Evolutionary conservation across 1,284 basidiomycete genomes (phyloP).

Genomic region (Anthracocystis panici-leucophaei): DNA sequence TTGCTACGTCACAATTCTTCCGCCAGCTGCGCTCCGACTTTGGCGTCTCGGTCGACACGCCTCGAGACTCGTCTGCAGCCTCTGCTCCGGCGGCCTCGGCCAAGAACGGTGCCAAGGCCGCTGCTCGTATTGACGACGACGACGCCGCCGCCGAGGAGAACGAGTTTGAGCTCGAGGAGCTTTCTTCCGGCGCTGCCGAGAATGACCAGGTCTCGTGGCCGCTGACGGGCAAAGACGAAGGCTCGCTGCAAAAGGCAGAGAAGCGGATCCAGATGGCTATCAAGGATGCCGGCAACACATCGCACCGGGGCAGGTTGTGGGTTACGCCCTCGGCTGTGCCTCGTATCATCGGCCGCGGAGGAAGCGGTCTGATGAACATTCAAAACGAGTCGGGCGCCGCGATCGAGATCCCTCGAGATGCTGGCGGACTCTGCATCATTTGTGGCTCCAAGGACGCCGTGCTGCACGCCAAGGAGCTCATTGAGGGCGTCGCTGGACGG

Average conservation of each 20-base stretch:
- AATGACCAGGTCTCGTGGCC: slow-evolving; percentile 55
- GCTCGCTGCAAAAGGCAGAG: slow-evolving; percentile 52
- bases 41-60: slow-evolving; percentile 60
- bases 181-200: slow-evolving; percentile 17
- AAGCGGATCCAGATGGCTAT: slow-evolving; percentile 40
- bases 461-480: slow-evolving; percentile 55
- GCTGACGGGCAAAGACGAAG: slow-evolving; percentile 55
- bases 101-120: slow-evolving; percentile 23
- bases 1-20: slow-evolving; percentile 58
- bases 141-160: slow-evolving; percentile 43
- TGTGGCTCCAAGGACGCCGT: slow-evolving; percentile 58
- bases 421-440: slow-evolving; percentile 57
- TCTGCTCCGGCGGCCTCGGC: slow-evolving; percentile 18
- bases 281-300: slow-evolving; percentile 39
- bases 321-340: slow-evolving; percentile 50
- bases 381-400: slow-evolving; percentile 57
- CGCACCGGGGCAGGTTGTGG: slow-evolving; percentile 56
- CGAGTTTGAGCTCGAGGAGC: slow-evolving; percentile 54
- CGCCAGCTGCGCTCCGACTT: slow-evolving; percentile 56
- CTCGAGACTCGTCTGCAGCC: slow-evolving; percentile 31
- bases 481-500: slow-evolving; percentile 48
- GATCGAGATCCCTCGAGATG: slow-evolving; percentile 62
- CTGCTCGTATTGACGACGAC: slow-evolving; percentile 59
- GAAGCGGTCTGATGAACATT: slow-evolving; percentile 53
- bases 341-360: slow-evolving; percentile 57